Evolutionary conservation across 768 basidiomycete species (phyloP).

Genomic region (Coprinopsis cinerea): DNA sequence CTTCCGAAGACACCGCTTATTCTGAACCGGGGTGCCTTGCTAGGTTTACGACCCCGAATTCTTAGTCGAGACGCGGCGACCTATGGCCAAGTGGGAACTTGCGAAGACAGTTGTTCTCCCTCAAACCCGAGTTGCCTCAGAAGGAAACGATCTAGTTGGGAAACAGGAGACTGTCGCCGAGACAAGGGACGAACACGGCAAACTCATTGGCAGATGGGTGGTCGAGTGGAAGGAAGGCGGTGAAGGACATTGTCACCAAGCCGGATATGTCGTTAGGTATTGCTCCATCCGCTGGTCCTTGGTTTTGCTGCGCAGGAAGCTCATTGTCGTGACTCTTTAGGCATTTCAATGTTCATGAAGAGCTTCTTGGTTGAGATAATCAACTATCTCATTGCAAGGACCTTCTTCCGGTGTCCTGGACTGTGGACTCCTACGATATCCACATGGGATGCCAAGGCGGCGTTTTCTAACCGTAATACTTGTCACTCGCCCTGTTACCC

Average conservation of each 20-base stretch:
- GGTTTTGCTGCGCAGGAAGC: neutral
- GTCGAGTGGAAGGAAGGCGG: constrained; percentile 70
- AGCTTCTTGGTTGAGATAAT: constrained; percentile 30
- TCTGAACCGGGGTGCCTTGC: neutral
- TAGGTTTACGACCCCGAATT: constrained; percentile 71
- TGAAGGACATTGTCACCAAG: constrained; percentile 52
- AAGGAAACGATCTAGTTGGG: constrained; percentile 32
- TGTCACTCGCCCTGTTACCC: too few relatives aligned
- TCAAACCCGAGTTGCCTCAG: constrained; percentile 26
- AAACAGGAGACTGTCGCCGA: constrained; percentile 78
- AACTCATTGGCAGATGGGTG: constrained; percentile 69
- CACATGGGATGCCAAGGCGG: too few relatives aligned
- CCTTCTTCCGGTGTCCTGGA: neutral
- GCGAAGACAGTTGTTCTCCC: constrained; percentile 47
- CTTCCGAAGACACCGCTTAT: neutral
- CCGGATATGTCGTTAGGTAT: constrained; percentile 65
- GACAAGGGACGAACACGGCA: constrained; percentile 52
- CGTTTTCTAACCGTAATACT: too few relatives aligned
- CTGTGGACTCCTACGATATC: too few relatives aligned
- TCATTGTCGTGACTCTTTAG: too few relatives aligned
- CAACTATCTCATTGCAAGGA: neutral
- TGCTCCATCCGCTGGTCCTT: constrained; percentile 17
- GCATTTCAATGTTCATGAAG: constrained; percentile 44
- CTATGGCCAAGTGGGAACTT: constrained; percentile 81
- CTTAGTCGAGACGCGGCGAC: constrained; percentile 56